Conservation (phyloP, 2,329 filamentous ascomycete species). For the Cercospora brassicicola region DNA sequence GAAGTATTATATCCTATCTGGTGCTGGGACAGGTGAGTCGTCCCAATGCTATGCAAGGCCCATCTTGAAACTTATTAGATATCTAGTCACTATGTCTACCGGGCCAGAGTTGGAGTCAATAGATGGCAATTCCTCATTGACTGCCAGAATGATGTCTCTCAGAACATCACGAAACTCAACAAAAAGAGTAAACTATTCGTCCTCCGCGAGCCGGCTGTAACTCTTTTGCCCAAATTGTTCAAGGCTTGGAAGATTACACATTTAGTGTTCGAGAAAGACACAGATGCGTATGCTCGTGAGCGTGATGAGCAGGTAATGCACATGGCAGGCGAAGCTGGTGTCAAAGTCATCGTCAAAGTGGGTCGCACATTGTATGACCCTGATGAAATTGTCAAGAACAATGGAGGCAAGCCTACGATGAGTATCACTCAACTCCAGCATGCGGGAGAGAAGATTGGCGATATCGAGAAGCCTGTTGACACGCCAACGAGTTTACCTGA, state of each 20-base stretch:
- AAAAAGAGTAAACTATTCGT: constrained; percentile 69
- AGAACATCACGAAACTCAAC: constrained; percentile 68
- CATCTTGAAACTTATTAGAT: not conserved
- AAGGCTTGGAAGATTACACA: constrained; percentile 72
- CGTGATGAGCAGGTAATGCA: constrained; percentile 61
- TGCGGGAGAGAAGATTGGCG: constrained; percentile 63
- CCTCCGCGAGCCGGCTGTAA: constrained; percentile 70
- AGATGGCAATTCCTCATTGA: constrained; percentile 76
- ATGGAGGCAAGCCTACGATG: constrained; percentile 72
- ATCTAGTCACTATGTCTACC: constrained; percentile 73
- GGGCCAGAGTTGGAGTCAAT: constrained; percentile 67
- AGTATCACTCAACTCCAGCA: constrained; percentile 65
- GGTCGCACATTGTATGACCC: constrained; percentile 74
- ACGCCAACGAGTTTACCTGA: constrained; percentile 62
- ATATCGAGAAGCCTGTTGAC: constrained; percentile 61
- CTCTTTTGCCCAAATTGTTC: constrained; percentile 70
- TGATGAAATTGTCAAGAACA: constrained; percentile 65
- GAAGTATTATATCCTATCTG: constrained; percentile 74
- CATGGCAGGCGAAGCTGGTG: constrained; percentile 64
- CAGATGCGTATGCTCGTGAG: constrained; percentile 68
- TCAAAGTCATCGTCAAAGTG: constrained; percentile 63
- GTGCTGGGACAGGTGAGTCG: constrained; percentile 51
- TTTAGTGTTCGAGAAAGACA: constrained; percentile 76
- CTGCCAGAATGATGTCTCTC: constrained; percentile 69
- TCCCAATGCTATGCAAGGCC: not conserved